Evolutionary conservation across 352 stramenopile genomes (phyloP).

Genomic region (Phytopythium vexans): DNA sequence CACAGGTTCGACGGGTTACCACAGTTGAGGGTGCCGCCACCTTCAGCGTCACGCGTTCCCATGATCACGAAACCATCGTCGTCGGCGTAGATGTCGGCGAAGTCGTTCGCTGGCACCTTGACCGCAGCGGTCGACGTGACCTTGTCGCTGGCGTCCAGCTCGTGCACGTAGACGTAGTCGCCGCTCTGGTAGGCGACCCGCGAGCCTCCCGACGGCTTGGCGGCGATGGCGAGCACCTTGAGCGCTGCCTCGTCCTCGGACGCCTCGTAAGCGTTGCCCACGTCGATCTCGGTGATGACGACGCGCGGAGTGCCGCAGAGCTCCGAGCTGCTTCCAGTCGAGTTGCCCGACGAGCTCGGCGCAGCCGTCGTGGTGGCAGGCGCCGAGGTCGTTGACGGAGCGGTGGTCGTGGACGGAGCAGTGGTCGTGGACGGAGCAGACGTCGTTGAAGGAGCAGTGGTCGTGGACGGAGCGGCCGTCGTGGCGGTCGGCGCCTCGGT

Average conservation of each 20-base stretch:
- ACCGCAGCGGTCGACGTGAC: constrained; percentile 27
- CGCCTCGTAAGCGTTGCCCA: constrained; percentile 24
- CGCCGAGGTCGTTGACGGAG: too few species aligned
- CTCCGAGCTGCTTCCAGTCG: constrained; percentile 24
- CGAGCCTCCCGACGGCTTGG: constrained; percentile 39
- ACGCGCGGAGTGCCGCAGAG: constrained; percentile 42
- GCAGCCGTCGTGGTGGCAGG: too few species aligned
- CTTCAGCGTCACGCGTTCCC: constrained; percentile 40
- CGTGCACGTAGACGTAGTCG: constrained; percentile 37
- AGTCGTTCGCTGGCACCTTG: constrained; percentile 42
- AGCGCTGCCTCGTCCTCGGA: constrained; percentile 52
- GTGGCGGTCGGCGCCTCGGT: too few species aligned
- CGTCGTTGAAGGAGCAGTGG: too few species aligned
- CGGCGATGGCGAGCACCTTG: constrained; percentile 43
- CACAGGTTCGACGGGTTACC: constrained; percentile 55
- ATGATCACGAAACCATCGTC: constrained; percentile 53
- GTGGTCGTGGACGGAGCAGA: too few species aligned
- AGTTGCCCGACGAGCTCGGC: too few species aligned
- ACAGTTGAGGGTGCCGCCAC: constrained; percentile 56
- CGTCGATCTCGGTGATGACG: constrained; percentile 35
- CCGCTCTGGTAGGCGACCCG: constrained; percentile 51
- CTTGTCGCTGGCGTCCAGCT: constrained; percentile 48
- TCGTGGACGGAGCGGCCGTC: too few species aligned
- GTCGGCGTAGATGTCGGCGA: constrained; percentile 54
- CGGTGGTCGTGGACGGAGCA: too few species aligned